Percentiles rank a stretch among this genome's conserved stretches.
Evolutionary conservation across 805 yeast species (phyloP).

Genomic region (Torulaspora indica): DNA sequence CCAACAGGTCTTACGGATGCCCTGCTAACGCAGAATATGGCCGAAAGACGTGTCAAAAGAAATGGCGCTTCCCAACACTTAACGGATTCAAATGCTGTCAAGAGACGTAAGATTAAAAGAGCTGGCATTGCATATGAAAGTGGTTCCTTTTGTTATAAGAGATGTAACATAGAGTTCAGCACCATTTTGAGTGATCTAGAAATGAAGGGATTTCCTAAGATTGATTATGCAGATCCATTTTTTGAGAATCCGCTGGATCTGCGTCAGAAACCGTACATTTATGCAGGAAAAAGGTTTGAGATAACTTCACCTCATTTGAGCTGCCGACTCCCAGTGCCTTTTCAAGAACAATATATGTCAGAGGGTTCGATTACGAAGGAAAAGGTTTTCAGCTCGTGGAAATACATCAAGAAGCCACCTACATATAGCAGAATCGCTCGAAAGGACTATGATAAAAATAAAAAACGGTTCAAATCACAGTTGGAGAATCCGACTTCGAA

Average conservation of each 20-base stretch:
- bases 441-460: slow-evolving; percentile 11
- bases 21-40: slow-evolving; percentile 24
- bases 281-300: slow-evolving; percentile 61
- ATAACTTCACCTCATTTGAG: slow-evolving; percentile 41
- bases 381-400: slow-evolving; percentile 38
- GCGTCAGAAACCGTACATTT: slow-evolving; percentile 50
- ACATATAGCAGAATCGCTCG: slow-evolving; percentile 35
- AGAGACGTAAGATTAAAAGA: background rate
- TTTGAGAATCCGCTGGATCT: slow-evolving; percentile 52
- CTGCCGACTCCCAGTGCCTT: slow-evolving; percentile 32
- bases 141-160: slow-evolving; percentile 14
- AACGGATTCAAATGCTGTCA: background rate
- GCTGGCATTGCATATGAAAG: slow-evolving; percentile 6
- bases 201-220: slow-evolving; percentile 43
- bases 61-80: background rate
- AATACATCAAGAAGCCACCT: slow-evolving; percentile 49
- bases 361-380: slow-evolving; percentile 4
- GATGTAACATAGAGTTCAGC: slow-evolving; percentile 19
- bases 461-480: slow-evolving; percentile 42
- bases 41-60: slow-evolving; percentile 14
- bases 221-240: slow-evolving; percentile 58
- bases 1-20: slow-evolving; percentile 16
- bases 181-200: slow-evolving; percentile 48
- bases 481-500: slow-evolving; percentile 45
- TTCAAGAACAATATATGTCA: slow-evolving; percentile 19